phyloP scores from a whole-genome alignment of 2,329 filamentous ascomycete genomes.

The Leptographium radiaticola region DNA sequence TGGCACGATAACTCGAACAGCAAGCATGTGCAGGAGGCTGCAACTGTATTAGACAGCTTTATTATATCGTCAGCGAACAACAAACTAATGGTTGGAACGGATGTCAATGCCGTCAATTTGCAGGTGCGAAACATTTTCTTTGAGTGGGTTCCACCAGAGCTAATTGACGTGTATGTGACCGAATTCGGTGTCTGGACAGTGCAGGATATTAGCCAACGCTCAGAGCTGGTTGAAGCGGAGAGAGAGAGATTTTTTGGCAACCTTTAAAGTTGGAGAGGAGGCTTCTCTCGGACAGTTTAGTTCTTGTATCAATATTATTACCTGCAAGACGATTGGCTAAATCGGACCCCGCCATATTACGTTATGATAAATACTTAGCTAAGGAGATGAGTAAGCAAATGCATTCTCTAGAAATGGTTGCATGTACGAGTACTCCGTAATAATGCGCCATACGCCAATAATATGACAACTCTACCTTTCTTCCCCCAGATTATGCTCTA shows the following conservation, averaged over 20 bases:
- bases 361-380: no score
- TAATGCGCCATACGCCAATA: no score
- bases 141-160: slow-evolving; percentile 40
- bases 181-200: slow-evolving; percentile 33
- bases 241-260: slow-evolving; percentile 28
- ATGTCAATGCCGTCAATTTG: slow-evolving; percentile 12
- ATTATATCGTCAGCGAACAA: neutral
- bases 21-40: slow-evolving; percentile 12
- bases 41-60: slow-evolving; percentile 4
- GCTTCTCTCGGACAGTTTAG: no score
- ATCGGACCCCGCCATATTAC: no score
- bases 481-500: no score
- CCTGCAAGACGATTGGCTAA: no score
- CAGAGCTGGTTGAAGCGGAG: slow-evolving; percentile 22
- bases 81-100: neutral
- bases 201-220: slow-evolving; percentile 26
- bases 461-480: no score
- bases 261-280: slow-evolving; percentile 16
- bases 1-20: slow-evolving; percentile 27
- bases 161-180: slow-evolving; percentile 41
- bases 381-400: no score
- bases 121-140: slow-evolving; percentile 40
- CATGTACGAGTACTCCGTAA: no score
- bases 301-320: no score
- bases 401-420: no score